Conservation (phyloP, 768 basidiomycete genomes). For the Xerocomellus intermedius region DNA sequence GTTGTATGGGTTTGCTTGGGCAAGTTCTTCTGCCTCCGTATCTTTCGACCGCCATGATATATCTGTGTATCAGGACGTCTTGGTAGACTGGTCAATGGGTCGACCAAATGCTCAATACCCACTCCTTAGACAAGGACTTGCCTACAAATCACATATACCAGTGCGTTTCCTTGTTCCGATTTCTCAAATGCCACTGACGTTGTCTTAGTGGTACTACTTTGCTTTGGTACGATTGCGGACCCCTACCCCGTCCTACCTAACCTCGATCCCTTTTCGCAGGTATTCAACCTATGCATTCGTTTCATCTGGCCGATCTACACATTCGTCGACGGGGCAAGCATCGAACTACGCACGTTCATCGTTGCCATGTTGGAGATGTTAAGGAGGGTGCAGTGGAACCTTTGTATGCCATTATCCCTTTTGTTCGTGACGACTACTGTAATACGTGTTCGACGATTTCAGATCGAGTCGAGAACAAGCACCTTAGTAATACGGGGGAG, state of each 20-base stretch:
- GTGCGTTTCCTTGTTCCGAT: slow-evolving; percentile 37
- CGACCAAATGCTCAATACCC: slow-evolving; percentile 52
- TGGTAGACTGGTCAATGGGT: slow-evolving; percentile 92
- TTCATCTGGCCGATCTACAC: slow-evolving; percentile 85
- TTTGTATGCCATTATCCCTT: slow-evolving; percentile 52
- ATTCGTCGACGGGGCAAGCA: slow-evolving; percentile 46
- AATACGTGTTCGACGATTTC: neutral
- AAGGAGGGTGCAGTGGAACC: slow-evolving; percentile 88
- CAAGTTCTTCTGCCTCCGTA: slow-evolving; percentile 34
- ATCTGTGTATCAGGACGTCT: slow-evolving; percentile 57
- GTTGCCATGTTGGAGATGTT: slow-evolving; percentile 72
- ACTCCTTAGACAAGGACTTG: slow-evolving; percentile 70
- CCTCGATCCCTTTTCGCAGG: slow-evolving; percentile 37
- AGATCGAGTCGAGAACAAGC: slow-evolving; percentile 89
- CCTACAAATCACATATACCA: slow-evolving; percentile 63
- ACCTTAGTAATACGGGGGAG: slow-evolving; percentile 80
- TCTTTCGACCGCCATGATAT: neutral
- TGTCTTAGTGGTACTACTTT: slow-evolving; percentile 66
- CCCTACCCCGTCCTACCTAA: neutral
- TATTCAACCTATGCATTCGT: slow-evolving; percentile 70
- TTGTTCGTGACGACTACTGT: neutral
- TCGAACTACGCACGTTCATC: slow-evolving; percentile 62
- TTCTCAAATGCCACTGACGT: neutral
- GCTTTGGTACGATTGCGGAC: slow-evolving; percentile 54
- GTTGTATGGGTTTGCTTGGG: slow-evolving; percentile 77